A percentile compares a stretch with the other conserved stretches of the same genome.
Conservation (phyloP, 306 rosid species). For the Abrus pulchellus region DNA sequence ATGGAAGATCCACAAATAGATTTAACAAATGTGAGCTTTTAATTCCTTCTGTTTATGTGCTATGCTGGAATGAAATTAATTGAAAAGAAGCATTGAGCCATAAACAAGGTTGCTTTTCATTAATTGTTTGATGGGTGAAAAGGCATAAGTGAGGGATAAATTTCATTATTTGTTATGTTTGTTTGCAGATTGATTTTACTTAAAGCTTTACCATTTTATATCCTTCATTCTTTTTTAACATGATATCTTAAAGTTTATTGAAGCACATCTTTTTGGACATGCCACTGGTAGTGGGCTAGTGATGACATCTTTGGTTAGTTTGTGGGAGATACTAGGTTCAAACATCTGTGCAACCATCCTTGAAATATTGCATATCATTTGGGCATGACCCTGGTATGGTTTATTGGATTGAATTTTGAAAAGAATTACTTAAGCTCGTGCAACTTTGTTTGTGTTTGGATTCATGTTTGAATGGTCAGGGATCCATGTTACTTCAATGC, state of each 20-base stretch:
- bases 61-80: constrained; percentile 36
- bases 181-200: neutral
- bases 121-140: constrained; percentile 32
- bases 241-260: constrained; percentile 17
- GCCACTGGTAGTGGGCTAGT: constrained; percentile 16
- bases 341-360: neutral
- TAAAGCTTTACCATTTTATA: neutral
- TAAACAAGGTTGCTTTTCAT: constrained; percentile 28
- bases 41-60: constrained; percentile 26
- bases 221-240: neutral
- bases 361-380: constrained; percentile 5
- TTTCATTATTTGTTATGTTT: neutral
- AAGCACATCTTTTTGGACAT: constrained; percentile 12
- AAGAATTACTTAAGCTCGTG: neutral
- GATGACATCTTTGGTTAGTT: constrained; percentile 8
- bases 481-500: too few relatives aligned
- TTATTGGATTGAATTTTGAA: constrained; percentile 10
- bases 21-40: constrained; percentile 79
- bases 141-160: constrained; percentile 25
- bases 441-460: neutral
- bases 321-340: constrained; percentile 8
- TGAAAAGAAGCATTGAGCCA: constrained; percentile 39
- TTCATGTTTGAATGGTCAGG: too few relatives aligned
- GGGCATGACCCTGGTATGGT: constrained; percentile 16
- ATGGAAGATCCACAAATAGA: constrained; percentile 98